These are phyloP conservation scores for Suillus fuscotomentosus DNA, from an alignment of 768 basidiomycete species.

Conservation along the genomic window DNA sequence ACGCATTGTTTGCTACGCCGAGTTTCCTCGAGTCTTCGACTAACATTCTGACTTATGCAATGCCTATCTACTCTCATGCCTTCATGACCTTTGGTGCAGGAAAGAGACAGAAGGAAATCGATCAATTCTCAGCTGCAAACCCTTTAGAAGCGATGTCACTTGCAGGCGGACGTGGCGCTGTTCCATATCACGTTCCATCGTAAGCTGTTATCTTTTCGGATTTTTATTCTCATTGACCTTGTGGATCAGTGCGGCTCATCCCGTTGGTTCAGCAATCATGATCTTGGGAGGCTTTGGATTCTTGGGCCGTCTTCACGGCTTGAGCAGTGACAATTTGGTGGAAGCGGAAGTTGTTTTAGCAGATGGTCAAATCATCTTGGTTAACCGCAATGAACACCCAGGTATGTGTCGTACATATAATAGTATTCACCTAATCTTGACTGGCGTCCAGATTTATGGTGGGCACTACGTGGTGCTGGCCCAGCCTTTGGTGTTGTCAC, in stretches of 20 bases:
- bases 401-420: conserved; percentile 42
- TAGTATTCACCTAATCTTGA: background rate
- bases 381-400: conserved; percentile 69
- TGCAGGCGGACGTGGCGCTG: conserved; percentile 46
- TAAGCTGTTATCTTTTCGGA: conserved; percentile 34
- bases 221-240: conserved; percentile 6
- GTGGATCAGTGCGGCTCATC: conserved; percentile 66
- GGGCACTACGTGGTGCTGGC: conserved; percentile 85
- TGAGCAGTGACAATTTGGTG: conserved; percentile 87
- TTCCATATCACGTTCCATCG: conserved; percentile 84
- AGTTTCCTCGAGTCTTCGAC: conserved; percentile 34
- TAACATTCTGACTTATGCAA: conserved; percentile 46
- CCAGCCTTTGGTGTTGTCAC: conserved; percentile 82
- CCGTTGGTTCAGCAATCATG: conserved; percentile 78
- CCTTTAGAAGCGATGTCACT: conserved; percentile 60
- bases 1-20: conserved; percentile 34
- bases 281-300: conserved; percentile 89
- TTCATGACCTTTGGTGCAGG: conserved; percentile 89
- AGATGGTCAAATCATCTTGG: conserved; percentile 81
- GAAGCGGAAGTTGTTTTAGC: conserved; percentile 92
- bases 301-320: conserved; percentile 76
- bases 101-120: conserved; percentile 80
- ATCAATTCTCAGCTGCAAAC: conserved; percentile 68
- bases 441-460: conserved; percentile 68
- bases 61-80: conserved; percentile 66